Evolutionary conservation across 2,329 filamentous ascomycete genomes (phyloP).

Genomic region (Truncatella angustata): DNA sequence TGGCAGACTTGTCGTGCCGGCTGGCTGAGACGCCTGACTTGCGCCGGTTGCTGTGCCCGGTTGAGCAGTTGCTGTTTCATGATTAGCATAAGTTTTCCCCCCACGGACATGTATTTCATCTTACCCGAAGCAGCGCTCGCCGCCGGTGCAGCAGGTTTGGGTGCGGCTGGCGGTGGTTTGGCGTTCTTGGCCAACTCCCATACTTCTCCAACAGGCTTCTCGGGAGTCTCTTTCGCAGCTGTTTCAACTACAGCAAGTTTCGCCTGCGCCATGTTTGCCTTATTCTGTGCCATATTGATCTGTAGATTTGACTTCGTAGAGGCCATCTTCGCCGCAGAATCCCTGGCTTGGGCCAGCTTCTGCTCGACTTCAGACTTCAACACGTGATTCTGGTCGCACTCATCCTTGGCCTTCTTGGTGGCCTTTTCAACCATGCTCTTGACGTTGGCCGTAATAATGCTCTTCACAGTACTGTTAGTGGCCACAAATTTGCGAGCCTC

Average conservation of each 20-base stretch:
- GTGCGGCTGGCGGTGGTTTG: constrained; percentile 41
- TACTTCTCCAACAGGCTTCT: constrained; percentile 80
- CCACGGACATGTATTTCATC: too few relatives aligned
- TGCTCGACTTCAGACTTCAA: constrained; percentile 49
- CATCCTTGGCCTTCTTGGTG: constrained; percentile 57
- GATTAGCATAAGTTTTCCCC: constrained; percentile 12
- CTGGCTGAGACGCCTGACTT: constrained; percentile 14
- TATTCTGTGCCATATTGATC: constrained; percentile 76
- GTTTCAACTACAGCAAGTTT: constrained; percentile 78
- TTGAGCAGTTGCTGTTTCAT: constrained; percentile 13
- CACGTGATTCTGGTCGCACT: constrained; percentile 41
- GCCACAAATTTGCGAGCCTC: constrained; percentile 57
- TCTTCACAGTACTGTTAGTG: constrained; percentile 56
- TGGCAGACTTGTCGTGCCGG: constrained; percentile 15
- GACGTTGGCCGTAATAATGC: constrained; percentile 59
- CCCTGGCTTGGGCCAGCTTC: constrained; percentile 52
- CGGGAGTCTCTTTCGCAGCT: constrained; percentile 80
- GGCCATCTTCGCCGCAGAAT: constrained; percentile 68
- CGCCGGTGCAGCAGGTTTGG: constrained; percentile 20
- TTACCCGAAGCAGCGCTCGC: constrained; percentile 7
- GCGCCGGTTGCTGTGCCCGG: constrained; percentile 5
- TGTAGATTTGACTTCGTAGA: constrained; percentile 73
- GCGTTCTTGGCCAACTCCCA: constrained; percentile 76
- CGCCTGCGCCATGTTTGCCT: constrained; percentile 59
- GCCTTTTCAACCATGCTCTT: constrained; percentile 69